phyloP scores from a whole-genome alignment of 1,284 basidiomycete genomes.

The Hemileia vastatrix region DNA sequence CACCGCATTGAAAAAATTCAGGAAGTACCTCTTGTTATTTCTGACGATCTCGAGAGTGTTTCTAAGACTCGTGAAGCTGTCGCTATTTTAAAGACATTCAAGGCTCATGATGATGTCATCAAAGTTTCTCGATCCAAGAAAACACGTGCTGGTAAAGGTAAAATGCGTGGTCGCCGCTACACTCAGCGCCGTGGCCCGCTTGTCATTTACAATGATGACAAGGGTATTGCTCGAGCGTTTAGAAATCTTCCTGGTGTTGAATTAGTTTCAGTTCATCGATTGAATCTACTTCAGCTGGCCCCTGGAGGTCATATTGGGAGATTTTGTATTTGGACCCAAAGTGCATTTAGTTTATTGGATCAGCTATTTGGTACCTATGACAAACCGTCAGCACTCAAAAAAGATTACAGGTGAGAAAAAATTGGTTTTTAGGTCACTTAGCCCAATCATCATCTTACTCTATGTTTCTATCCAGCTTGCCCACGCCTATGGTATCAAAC shows the following conservation, averaged over 20 bases:
- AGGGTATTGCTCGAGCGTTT: slow-evolving; percentile 96
- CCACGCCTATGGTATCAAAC: slow-evolving; percentile 90
- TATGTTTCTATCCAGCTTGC: slow-evolving; percentile 56
- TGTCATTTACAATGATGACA: slow-evolving; percentile 95
- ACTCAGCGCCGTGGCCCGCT: slow-evolving; percentile 96
- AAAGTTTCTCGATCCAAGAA: slow-evolving; percentile 98
- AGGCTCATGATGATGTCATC: slow-evolving; percentile 86
- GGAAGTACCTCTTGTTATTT: slow-evolving; percentile 91
- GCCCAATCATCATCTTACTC: no score
- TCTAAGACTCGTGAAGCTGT: slow-evolving; percentile 98
- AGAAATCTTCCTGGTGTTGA: slow-evolving; percentile 98
- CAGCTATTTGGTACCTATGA: slow-evolving; percentile 90
- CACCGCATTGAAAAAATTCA: slow-evolving; percentile 97
- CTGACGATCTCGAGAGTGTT: slow-evolving; percentile 69
- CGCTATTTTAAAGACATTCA: slow-evolving; percentile 76
- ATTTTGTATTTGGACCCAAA: slow-evolving; percentile 99
- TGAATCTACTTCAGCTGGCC: slow-evolving; percentile 98
- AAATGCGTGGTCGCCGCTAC: slow-evolving; percentile 93
- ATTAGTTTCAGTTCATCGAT: slow-evolving; percentile 81
- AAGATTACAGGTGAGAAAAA: slow-evolving; percentile 53
- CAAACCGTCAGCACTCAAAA: slow-evolving; percentile 74
- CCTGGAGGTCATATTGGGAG: slow-evolving; percentile 98
- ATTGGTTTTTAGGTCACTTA: no score
- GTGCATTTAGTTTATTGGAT: slow-evolving; percentile 84
- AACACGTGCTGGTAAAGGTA: slow-evolving; percentile 93